Percentiles rank a stretch among this genome's conserved stretches.
phyloP scores from a whole-genome alignment of 306 rosid genomes.

The Quercus bicolor region DNA sequence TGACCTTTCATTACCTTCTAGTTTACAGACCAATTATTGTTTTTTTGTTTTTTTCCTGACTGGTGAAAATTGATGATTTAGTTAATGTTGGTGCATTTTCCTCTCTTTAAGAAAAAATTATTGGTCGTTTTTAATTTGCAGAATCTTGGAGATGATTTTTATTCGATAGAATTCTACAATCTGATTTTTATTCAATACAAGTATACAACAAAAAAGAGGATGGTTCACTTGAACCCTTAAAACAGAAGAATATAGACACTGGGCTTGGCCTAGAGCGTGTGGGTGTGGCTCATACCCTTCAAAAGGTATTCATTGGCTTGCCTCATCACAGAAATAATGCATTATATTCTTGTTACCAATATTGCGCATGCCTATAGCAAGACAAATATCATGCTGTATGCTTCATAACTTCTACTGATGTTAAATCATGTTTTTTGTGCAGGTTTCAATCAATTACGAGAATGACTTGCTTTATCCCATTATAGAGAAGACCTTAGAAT shows the following conservation, averaged over 20 bases:
- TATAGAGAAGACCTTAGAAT: constrained; percentile 63
- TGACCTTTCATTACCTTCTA: too few relatives aligned
- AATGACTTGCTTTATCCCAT: constrained; percentile 93
- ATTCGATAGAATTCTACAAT: too few relatives aligned
- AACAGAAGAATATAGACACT: constrained; percentile 87
- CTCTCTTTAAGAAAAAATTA: too few relatives aligned
- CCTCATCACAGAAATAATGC: constrained; percentile 4
- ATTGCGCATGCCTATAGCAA: background rate
- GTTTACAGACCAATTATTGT: too few relatives aligned
- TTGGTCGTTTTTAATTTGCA: too few relatives aligned
- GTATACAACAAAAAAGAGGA: too few relatives aligned
- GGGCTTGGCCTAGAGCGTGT: constrained; percentile 89
- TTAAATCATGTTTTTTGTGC: constrained; percentile 35
- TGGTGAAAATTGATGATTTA: too few relatives aligned
- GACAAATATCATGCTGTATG: constrained; percentile 15
- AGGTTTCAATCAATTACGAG: constrained; percentile 93
- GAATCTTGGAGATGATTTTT: too few relatives aligned
- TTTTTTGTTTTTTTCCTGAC: too few relatives aligned
- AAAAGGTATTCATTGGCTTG: constrained; percentile 50
- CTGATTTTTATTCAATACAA: too few relatives aligned
- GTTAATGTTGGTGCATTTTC: too few relatives aligned
- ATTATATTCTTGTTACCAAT: background rate
- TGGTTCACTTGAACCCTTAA: constrained; percentile 66
- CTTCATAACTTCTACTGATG: background rate
- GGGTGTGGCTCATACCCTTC: constrained; percentile 73